Base-by-base conservation (phyloP, 495 filamentous ascomycete genomes). In the Penicillium robsamsonii region DNA sequence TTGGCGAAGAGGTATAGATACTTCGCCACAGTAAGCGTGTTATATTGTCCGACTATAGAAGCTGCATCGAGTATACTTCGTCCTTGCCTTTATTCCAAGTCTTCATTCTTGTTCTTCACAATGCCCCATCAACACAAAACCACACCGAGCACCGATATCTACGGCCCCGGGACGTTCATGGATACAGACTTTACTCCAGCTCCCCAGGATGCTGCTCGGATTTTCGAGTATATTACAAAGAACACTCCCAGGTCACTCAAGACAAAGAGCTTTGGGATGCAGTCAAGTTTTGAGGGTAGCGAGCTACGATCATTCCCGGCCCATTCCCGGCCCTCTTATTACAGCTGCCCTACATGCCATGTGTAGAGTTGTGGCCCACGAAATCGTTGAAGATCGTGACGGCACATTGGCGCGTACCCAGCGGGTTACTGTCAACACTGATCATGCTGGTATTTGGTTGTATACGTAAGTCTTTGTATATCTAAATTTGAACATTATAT, bases 361-460 rank as follows among this genome's bases (percentile, higher is more conserved):
- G 69, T 51, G 54, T 12, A 64, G 66, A 6, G 17, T 69, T 3
- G 66, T 71, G 5, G 69, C 44, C 1, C 61, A 71, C 49, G 66
- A 73, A 37, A 27, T 73, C 9, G 40, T 71, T 3, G 66, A 63
- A n/a, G 33, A 58, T 17, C 61, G 66, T 4, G 63, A 64, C 48
- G 68, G 57, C 3, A 65, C 50, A 22, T 52, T 53, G 1, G 47
- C 53, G 10, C 33, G 9, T 0, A 52, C 46, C 15, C 33, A 53
- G 33, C 42, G 42, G 10, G 68, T 68, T 1, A 59, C 55, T 0
- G 55, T 69, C 2, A 53, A 68, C 46, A 73, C 68, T 3, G 64
- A 73, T 22, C 70, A 73, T 20, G 64, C 68, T 8, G 65, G 24
- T 1, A 58, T 73, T 11, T 73, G 68, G n/a, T n/a, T n/a, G n/a